Percentiles rank a stretch among this genome's conserved stretches.
phyloP scores from a whole-genome alignment of 495 filamentous ascomycete species.

The Friedmanniomyces endolithicus region DNA sequence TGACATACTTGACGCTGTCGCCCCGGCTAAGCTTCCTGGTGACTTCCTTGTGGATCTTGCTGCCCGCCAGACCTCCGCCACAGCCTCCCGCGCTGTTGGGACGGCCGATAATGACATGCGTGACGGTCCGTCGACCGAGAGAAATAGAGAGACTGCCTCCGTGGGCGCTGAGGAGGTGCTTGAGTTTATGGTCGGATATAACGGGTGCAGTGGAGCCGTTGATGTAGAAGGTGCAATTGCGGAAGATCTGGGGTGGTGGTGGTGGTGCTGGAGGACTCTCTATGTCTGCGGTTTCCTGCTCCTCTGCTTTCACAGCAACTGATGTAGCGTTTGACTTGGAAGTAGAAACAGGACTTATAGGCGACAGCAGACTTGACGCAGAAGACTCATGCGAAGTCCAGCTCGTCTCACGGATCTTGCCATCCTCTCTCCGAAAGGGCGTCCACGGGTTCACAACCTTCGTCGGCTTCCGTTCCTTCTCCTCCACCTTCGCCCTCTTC shows the following conservation, averaged over 20 bases:
- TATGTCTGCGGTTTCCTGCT: neutral
- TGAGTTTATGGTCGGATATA: conserved; percentile 78
- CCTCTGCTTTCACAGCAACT: neutral
- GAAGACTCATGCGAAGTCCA: conserved; percentile 14
- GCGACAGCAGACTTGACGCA: conserved; percentile 12
- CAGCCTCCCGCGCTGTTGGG: conserved; percentile 38
- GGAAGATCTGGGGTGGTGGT: conserved; percentile 42
- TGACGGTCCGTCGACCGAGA: conserved; percentile 59
- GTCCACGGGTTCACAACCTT: conserved; percentile 10
- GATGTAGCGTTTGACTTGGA: neutral
- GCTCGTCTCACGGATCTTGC: conserved; percentile 17
- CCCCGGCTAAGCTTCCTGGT: conserved; percentile 37
- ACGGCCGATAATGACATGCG: conserved; percentile 72
- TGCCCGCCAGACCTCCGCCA: conserved; percentile 67
- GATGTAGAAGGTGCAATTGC: conserved; percentile 61
- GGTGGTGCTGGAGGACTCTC: neutral
- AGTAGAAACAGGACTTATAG: neutral
- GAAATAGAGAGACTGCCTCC: conserved; percentile 57
- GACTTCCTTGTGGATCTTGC: conserved; percentile 78
- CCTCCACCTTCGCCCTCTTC: conserved; percentile 30
- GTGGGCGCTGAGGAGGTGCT: conserved; percentile 58
- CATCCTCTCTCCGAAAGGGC: conserved; percentile 11
- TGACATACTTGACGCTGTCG: conserved; percentile 64
- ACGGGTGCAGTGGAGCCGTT: conserved; percentile 74
- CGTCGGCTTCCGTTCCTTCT: conserved; percentile 8